These are phyloP conservation scores for Phytophthora europaea DNA, from an alignment of 352 stramenopile species.

Conservation along the genomic window DNA sequence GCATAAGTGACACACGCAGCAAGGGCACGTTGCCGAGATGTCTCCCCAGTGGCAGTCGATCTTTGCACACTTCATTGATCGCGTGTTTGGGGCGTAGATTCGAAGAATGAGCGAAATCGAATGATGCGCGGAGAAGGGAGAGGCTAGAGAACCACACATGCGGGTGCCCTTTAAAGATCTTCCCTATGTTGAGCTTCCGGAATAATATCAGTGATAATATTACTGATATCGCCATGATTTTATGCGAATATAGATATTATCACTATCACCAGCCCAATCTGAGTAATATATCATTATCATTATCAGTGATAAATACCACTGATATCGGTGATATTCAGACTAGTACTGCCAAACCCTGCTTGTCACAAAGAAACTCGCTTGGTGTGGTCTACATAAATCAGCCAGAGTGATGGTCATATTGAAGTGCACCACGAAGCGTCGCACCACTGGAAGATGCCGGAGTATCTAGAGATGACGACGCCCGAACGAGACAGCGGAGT, in stretches of 20 bases:
- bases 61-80: background rate
- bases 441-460: constrained; percentile 28
- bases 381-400: constrained; percentile 16
- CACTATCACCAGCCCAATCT: no score
- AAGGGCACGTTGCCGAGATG: background rate
- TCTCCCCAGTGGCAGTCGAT: background rate
- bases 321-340: no score
- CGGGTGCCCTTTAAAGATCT: no score
- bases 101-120: background rate
- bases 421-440: constrained; percentile 23
- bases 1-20: background rate
- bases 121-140: no score
- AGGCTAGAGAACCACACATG: no score
- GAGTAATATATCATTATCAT: no score
- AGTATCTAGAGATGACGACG: constrained; percentile 44
- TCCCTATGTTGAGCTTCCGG: no score
- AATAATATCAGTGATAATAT: no score
- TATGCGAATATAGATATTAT: no score
- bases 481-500: constrained; percentile 9
- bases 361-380: constrained; percentile 18
- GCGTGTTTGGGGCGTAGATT: background rate
- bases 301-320: no score
- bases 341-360: background rate
- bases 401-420: constrained; percentile 25
- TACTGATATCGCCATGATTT: no score